Conservation (phyloP, 257 asterid species). For the Nicotiana tomentosiformis region DNA sequence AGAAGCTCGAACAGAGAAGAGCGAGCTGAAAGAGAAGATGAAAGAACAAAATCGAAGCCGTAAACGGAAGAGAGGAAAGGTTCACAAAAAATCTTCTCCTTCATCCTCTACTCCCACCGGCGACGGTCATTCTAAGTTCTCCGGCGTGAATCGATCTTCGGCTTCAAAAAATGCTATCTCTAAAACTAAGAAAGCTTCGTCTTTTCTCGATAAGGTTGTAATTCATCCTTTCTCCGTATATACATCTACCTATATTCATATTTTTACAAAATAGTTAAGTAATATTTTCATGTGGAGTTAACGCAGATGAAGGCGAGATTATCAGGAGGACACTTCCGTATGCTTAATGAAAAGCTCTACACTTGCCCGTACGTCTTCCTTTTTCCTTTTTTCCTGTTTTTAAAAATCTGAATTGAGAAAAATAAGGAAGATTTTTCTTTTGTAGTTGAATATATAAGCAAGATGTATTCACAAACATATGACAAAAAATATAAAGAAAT, state of each 20-base stretch:
- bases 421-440: background rate
- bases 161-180: slow-evolving; percentile 24
- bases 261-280: background rate
- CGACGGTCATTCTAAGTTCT: slow-evolving; percentile 4
- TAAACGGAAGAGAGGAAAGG: slow-evolving; percentile 47
- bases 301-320: slow-evolving; percentile 79
- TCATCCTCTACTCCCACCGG: background rate
- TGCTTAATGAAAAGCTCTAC: slow-evolving; percentile 93
- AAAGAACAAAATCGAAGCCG: slow-evolving; percentile 24
- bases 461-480: background rate
- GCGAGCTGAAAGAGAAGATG: slow-evolving; percentile 12
- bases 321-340: slow-evolving; percentile 89
- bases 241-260: background rate
- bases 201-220: slow-evolving; percentile 69
- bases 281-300: background rate
- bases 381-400: background rate
- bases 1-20: slow-evolving; percentile 16
- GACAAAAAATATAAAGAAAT: background rate
- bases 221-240: background rate
- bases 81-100: slow-evolving; percentile 14
- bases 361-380: slow-evolving; percentile 61
- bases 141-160: slow-evolving; percentile 11
- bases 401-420: background rate
- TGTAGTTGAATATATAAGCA: background rate
- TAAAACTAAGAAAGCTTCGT: slow-evolving; percentile 32